These are phyloP conservation scores for Cordyceps farinosa DNA, from an alignment of 2,329 filamentous ascomycete genomes.

Conservation along the genomic window DNA sequence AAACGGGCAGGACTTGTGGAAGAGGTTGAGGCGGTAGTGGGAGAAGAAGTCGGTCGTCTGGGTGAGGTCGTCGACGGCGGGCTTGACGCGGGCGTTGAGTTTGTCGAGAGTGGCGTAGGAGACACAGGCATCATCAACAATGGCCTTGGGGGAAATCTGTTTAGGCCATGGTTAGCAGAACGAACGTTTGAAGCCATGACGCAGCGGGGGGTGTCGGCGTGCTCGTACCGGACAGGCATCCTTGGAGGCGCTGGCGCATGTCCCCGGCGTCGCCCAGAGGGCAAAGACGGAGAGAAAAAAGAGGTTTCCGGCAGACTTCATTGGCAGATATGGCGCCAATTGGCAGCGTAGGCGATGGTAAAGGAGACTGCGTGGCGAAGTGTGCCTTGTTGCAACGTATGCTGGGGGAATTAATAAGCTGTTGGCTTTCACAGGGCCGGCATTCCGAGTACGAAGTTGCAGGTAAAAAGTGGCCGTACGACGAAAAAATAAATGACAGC, in stretches of 20 bases:
- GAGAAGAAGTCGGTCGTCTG: conserved; percentile 95
- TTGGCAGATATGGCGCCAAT: conserved; percentile 26
- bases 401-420: conserved; percentile 15
- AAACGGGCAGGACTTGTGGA: conserved; percentile 91
- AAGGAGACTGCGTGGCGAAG: neutral
- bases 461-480: neutral
- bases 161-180: conserved; percentile 37
- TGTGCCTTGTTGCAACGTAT: neutral
- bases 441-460: neutral
- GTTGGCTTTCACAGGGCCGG: neutral
- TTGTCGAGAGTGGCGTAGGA: conserved; percentile 87
- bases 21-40: conserved; percentile 93
- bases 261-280: conserved; percentile 48
- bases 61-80: conserved; percentile 75
- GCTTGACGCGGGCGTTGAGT: conserved; percentile 73
- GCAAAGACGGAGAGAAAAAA: conserved; percentile 56
- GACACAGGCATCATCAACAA: conserved; percentile 90
- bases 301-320: conserved; percentile 52
- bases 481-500: neutral
- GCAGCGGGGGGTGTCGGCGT: conserved; percentile 4
- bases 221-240: conserved; percentile 53
- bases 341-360: neutral
- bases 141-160: conserved; percentile 85
- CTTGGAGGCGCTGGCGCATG: conserved; percentile 40
- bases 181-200: conserved; percentile 4